Conservation (phyloP, 495 filamentous ascomycete genomes). For the Oidiodendron maius region DNA sequence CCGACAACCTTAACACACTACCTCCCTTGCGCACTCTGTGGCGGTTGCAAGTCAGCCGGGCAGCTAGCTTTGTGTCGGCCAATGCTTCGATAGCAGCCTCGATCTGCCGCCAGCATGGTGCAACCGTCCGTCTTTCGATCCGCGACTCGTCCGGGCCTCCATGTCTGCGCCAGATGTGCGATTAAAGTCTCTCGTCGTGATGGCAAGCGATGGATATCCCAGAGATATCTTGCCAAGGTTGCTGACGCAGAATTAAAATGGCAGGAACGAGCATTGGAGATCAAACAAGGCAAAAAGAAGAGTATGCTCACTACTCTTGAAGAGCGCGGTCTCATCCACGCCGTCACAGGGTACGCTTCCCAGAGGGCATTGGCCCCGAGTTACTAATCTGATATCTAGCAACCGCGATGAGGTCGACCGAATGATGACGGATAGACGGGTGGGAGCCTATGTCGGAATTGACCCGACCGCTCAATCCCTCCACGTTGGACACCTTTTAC, state of each 20-base stretch:
- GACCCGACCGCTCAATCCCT: constrained; percentile 89
- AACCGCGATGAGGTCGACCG: constrained; percentile 60
- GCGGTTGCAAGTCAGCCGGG: too few species aligned
- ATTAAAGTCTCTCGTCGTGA: constrained; percentile 12
- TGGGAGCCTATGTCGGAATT: constrained; percentile 81
- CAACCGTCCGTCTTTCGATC: constrained; percentile 15
- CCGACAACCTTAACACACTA: too few species aligned
- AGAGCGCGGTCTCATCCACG: constrained; percentile 73
- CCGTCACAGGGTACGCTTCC: constrained; percentile 66
- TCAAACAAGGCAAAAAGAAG: constrained; percentile 53
- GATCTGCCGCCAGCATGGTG: constrained; percentile 13
- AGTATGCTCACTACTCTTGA: constrained; percentile 67
- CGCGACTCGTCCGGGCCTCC: constrained; percentile 6
- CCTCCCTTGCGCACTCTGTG: too few species aligned
- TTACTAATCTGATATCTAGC: constrained; percentile 25
- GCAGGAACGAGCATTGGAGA: constrained; percentile 47
- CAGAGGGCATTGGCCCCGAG: not conserved
- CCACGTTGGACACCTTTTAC: constrained; percentile 88
- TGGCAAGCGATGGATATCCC: constrained; percentile 36
- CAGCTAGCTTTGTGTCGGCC: not conserved
- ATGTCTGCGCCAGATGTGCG: constrained; percentile 20
- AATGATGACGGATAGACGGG: constrained; percentile 61
- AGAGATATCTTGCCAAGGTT: constrained; percentile 43
- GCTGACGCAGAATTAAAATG: constrained; percentile 51
- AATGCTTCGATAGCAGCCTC: not conserved